Evolutionary conservation across 2,329 filamentous ascomycete genomes (phyloP).

Genomic region (Ophiostoma triangulosporum): DNA sequence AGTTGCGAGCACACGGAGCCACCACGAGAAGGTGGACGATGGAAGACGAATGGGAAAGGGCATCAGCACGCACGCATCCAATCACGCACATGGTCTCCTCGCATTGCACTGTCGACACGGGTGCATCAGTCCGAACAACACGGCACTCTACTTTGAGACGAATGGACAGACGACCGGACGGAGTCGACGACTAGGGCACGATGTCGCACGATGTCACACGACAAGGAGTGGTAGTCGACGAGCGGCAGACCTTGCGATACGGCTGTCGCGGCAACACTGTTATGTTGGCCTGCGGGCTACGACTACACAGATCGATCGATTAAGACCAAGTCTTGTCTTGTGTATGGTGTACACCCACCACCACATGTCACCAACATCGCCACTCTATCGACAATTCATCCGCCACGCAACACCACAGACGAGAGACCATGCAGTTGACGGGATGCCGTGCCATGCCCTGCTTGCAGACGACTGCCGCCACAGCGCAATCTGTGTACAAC

Average conservation of each 20-base stretch:
- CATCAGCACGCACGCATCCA: not conserved
- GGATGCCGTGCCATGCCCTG: not conserved
- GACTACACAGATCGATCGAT: no score
- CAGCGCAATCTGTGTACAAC: not conserved
- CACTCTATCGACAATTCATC: not conserved
- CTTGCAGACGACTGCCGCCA: not conserved
- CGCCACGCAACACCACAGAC: no score
- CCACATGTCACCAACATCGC: not conserved
- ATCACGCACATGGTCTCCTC: not conserved
- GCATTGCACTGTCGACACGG: not conserved
- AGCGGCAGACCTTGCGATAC: no score
- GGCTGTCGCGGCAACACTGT: no score
- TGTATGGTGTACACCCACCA: no score
- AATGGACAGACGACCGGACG: not conserved
- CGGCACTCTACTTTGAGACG: not conserved
- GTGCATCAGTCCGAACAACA: not conserved
- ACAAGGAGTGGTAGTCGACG: not conserved
- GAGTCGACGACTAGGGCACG: no score
- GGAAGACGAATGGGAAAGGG: slow-evolving; percentile 2
- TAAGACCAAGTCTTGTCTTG: no score
- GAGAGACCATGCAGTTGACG: not conserved
- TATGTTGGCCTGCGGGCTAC: no score
- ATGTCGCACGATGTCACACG: no score
- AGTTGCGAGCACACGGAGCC: slow-evolving; percentile 30
- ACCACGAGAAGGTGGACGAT: not conserved